These are phyloP conservation scores for Yarrowia sp. DNA, from an alignment of 805 yeast genomes.

Conservation along the genomic window DNA sequence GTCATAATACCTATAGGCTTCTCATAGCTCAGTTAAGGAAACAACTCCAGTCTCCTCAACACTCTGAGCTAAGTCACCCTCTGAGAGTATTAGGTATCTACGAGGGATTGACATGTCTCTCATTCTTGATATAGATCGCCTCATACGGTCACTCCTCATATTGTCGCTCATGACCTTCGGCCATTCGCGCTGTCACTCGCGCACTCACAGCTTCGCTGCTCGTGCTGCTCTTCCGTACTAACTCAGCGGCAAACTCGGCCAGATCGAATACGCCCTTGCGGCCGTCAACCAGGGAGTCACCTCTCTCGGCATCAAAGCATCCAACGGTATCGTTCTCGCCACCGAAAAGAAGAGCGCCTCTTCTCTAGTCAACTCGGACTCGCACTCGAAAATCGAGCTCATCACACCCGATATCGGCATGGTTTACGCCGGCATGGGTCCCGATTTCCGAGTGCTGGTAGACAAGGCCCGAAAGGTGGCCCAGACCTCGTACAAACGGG, in stretches of 20 bases:
- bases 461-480: slow-evolving; percentile 94
- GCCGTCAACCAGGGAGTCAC: slow-evolving; percentile 99
- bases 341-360: slow-evolving; percentile 92
- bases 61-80: no score
- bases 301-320: slow-evolving; percentile 90
- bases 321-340: slow-evolving; percentile 95
- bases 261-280: slow-evolving; percentile 95
- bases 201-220: no score
- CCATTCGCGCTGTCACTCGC: no score
- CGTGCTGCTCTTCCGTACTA: slow-evolving; percentile 18
- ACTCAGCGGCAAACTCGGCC: slow-evolving; percentile 90
- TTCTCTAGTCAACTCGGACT: slow-evolving; percentile 73
- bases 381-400: slow-evolving; percentile 76
- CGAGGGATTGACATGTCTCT: no score
- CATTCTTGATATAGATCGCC: no score
- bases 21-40: no score
- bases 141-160: no score
- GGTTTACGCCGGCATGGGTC: slow-evolving; percentile 98
- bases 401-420: slow-evolving; percentile 96
- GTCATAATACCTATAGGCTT: no score
- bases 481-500: slow-evolving; percentile 88
- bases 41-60: no score
- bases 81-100: no score
- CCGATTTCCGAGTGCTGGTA: slow-evolving; percentile 92
- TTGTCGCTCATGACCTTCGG: no score